Base-by-base conservation (phyloP, 805 yeast genomes). In the Candida loeiensis region DNA sequence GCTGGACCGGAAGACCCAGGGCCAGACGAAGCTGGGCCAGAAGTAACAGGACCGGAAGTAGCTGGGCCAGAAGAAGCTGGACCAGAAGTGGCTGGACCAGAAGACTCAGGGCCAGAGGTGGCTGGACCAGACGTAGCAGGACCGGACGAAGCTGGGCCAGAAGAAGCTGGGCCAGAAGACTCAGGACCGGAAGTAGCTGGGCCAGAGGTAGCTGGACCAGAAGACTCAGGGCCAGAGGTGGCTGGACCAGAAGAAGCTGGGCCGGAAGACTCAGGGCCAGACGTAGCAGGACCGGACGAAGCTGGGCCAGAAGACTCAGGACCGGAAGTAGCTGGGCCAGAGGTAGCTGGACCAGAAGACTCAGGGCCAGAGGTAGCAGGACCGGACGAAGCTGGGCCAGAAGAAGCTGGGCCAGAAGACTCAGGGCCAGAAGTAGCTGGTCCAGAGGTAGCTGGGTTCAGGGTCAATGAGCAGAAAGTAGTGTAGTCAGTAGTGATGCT, bases 381-480 rank as follows among this genome's bases (percentile, higher is more conserved):
- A 14, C n/a, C 4, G 6, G 31, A 6, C 4, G 14, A 16, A 20
- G 21, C 16, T 20, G 16, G 12, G 6, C 17, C 9, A 14, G 31
- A 6, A 4, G 26, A n/a, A 13, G 13, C 26, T 11, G 35, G 35
- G n/a, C n/a, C n/a, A n/a, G n/a, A n/a, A n/a, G n/a, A n/a, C n/a
- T n/a, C n/a, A n/a, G n/a, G n/a, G n/a, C n/a, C n/a, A n/a, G n/a
- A n/a, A n/a, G n/a, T n/a, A n/a, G n/a, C n/a, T n/a, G n/a, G n/a
- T n/a, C n/a, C n/a, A n/a, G n/a, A n/a, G n/a, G n/a, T n/a, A n/a
- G n/a, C n/a, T n/a, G n/a, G n/a, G n/a, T n/a, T n/a, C n/a, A n/a
- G n/a, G n/a, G 24, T 21, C 29, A 48, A 36, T 5, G 54, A 51
- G 37, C 55, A 51, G 45, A 41, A 48, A 6, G 54, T 50, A n/a